These are phyloP conservation scores for Leccinum subfulvum DNA, from an alignment of 1,284 basidiomycete genomes.

Conservation along the genomic window DNA sequence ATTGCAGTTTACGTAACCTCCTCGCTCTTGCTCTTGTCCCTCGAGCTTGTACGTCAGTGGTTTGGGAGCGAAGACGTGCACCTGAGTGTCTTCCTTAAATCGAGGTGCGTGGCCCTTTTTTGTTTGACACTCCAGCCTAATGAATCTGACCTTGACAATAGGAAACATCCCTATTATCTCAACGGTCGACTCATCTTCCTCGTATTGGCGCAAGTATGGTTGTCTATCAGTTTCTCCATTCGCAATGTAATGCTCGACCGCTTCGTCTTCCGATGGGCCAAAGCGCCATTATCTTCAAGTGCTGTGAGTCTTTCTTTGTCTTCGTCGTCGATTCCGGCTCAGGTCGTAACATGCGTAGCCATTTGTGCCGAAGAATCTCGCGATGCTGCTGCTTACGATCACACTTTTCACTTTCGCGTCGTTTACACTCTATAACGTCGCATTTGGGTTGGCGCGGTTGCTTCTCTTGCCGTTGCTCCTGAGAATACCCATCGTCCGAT, in stretches of 20 bases:
- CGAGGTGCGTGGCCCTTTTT: slow-evolving; percentile 44
- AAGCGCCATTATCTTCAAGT: slow-evolving; percentile 9
- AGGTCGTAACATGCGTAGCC: slow-evolving; percentile 19
- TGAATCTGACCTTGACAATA: slow-evolving; percentile 26
- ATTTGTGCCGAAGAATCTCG: slow-evolving; percentile 21
- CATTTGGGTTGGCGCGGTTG: slow-evolving; percentile 45
- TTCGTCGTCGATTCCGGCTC: not conserved
- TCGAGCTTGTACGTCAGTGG: slow-evolving; percentile 41
- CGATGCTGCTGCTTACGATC: slow-evolving; percentile 36
- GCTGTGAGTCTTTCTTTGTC: slow-evolving; percentile 18
- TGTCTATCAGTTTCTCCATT: slow-evolving; percentile 46
- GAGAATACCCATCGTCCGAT: slow-evolving; percentile 49
- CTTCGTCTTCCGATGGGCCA: slow-evolving; percentile 44
- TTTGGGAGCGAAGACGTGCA: slow-evolving; percentile 38
- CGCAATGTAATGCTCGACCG: slow-evolving; percentile 61
- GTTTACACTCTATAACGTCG: slow-evolving; percentile 37
- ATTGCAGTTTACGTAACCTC: slow-evolving; percentile 46
- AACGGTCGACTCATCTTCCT: slow-evolving; percentile 65
- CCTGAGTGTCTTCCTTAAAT: slow-evolving; percentile 59
- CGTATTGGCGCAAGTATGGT: slow-evolving; percentile 47
- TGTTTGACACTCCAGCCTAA: not conserved
- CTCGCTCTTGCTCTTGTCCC: slow-evolving; percentile 38
- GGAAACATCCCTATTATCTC: slow-evolving; percentile 69
- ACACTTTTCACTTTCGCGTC: slow-evolving; percentile 41
- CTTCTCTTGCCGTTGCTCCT: slow-evolving; percentile 51